Evolutionary conservation across 768 basidiomycete genomes (phyloP), one percentile per base, ranked within the genome.

Genomic region (Xerocomus potaroensis): DNA sequence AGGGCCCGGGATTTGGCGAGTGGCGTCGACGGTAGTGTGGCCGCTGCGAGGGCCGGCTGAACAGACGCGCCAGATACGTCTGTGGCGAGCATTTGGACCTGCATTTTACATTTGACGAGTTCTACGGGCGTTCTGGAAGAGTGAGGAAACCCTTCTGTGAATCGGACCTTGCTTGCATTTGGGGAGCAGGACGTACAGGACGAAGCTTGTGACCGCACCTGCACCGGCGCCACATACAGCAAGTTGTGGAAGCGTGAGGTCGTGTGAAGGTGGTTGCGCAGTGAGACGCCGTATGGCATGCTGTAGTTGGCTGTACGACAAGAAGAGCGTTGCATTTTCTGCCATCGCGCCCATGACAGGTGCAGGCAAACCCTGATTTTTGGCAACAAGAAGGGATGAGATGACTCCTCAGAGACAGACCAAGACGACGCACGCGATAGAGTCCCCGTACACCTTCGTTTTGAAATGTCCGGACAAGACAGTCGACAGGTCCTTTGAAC

Each of bases 31-130:
- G 33, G 43, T 10, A 51, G 53, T 38, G 30, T 44, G 11, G 52
- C 53, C 8, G 61, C 19, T 1, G 55, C 49, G 15, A 55, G 29
- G 4, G 47, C 19, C 16, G 59, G 19, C 7, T 52, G 46, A 1
- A 55, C n/a, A 10, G 61, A 47, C 8, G 53, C 32, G 23, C 48
- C 46, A 8, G 68, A 46, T 2, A 21, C 30, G 19, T 36, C 48
- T 2, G 66, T 49, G 16, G 75, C 69, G 18, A 95, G 80, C 79
- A 91, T 85, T 62, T 95, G 92, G 2, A 96, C 94, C 65, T 96
- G 94, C 92, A 97, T 95, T 66, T 91, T 91, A 72, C 92, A 96
- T 69, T 98, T 96, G 48, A 97, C 80, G 40, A 96, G 83, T 59
- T 96, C 94, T 47, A 97, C 84, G 1, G 94, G 94, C 0, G 93